A percentile compares a stretch with the other conserved stretches of the same genome.
Evolutionary conservation across 805 yeast genomes (phyloP).

Genomic region (Yamadazyma takamatsuzukensis): DNA sequence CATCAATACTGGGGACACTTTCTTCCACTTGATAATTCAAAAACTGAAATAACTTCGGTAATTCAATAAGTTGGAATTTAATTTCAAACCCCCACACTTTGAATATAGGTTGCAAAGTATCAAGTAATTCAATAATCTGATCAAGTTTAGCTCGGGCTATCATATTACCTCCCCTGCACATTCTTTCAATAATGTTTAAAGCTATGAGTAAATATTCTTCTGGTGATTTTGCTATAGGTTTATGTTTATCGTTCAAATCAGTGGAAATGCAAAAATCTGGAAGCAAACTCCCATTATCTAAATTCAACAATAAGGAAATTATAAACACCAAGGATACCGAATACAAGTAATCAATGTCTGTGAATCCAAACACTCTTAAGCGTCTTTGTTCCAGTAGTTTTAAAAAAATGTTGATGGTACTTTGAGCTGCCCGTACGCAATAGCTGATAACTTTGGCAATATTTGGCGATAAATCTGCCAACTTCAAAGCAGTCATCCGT

Average conservation of each 20-base stretch:
- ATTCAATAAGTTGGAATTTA: neutral
- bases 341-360: conserved; percentile 24
- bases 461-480: conserved; percentile 16
- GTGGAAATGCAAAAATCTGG: too few species aligned
- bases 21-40: conserved; percentile 1
- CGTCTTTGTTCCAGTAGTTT: conserved; percentile 16
- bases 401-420: conserved; percentile 22
- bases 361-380: conserved; percentile 22
- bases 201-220: neutral
- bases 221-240: neutral
- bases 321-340: conserved; percentile 18
- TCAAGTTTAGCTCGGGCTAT: conserved; percentile 5
- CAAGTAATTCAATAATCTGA: conserved; percentile 3
- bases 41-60: too few species aligned
- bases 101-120: conserved; percentile 4
- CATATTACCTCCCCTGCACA: conserved; percentile 5
- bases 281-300: too few species aligned
- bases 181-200: neutral
- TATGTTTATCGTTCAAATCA: too few species aligned
- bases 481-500: neutral
- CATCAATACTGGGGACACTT: neutral
- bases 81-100: neutral
- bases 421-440: conserved; percentile 17
- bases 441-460: conserved; percentile 16
- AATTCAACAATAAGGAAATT: conserved; percentile 17